Percentiles rank a stretch among this genome's conserved stretches.
These are phyloP conservation scores for Fraxinus dipetala DNA, from an alignment of 305 asterid species.

Conservation along the genomic window DNA sequence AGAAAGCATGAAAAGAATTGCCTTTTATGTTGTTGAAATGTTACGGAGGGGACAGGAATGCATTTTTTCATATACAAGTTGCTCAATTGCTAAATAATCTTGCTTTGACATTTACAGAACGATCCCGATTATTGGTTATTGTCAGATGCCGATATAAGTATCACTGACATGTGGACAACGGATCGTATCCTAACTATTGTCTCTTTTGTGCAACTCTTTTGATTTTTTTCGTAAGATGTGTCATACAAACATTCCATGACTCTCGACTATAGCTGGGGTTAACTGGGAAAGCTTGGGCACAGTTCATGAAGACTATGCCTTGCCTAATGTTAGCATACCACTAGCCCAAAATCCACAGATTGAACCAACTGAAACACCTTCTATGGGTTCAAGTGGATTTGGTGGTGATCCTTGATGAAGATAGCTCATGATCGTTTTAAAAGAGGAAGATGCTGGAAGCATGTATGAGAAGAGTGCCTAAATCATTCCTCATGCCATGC, in stretches of 20 bases:
- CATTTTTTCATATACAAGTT: not conserved
- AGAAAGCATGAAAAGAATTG: not conserved
- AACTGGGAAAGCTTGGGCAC: not conserved
- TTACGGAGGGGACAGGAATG: not conserved
- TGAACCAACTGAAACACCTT: not conserved
- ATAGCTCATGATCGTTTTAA: not conserved
- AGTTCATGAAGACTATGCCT: not conserved
- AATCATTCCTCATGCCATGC: no score
- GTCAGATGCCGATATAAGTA: constrained; percentile 62
- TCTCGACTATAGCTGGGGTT: not conserved
- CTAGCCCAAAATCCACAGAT: not conserved
- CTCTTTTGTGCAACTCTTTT: not conserved
- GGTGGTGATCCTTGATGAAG: not conserved
- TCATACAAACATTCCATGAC: constrained; percentile 35
- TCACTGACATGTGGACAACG: constrained; percentile 68
- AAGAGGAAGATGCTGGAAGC: no score
- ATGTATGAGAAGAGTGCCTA: no score
- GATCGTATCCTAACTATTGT: constrained; percentile 54
- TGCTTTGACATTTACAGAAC: constrained; percentile 40
- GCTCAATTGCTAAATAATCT: constrained; percentile 2
- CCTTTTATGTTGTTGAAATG: not conserved
- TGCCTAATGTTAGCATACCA: not conserved
- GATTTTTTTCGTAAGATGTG: not conserved
- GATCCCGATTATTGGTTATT: constrained; percentile 77
- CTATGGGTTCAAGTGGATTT: not conserved